Base-by-base conservation (phyloP, 2,329 filamentous ascomycete species). In the Coniochaeta hoffmannii region DNA sequence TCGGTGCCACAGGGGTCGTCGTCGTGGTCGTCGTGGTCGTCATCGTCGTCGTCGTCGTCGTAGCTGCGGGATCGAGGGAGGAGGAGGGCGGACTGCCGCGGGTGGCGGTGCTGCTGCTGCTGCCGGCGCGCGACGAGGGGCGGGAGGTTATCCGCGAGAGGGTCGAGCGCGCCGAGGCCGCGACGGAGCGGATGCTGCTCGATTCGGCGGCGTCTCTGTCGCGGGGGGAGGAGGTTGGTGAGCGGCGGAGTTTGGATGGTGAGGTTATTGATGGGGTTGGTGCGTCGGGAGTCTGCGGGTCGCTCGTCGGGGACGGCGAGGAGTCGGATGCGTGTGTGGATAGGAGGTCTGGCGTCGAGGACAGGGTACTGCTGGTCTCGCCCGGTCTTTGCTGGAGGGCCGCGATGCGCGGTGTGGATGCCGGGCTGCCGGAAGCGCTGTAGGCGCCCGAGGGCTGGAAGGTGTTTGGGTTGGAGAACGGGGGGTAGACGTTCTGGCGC, bases 381-480 rank as follows among this genome's bases (percentile, higher is more conserved):
- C 65, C 71, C 0, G 70, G 65, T 44, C 58, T 59, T 19, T 67
- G 72, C 28, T 62, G 66, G 4, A 66, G 58, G 31, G 73, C 70
- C 9, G 61, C 64, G 22, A 77, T 68, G 9, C 73, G 70, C 0
- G 78, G 79, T 2, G 79, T 82, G 1, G 78, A 74, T 1, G 73
- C 68, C 7, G 76, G 76, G 61, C 82, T 76, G 57, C 82, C 78
- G 53, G 82, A 73, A 64, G 76, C 78, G 68, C 87, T 90, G 65
- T 89, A 93, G 32, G 87, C 83, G 7, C 85, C 86, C 35, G 89
- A 88, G 6, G 81, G 80, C 58, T 88, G 87, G 70, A 96, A 93
- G 0, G 85, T 85, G 62, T 89, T 86, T 0, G 88, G 85, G 8
- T 93, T 97, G 1, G 90, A 88, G 67, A 86, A 97, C 0, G 92